Percentiles rank a stretch among this genome's conserved stretches.
Evolutionary conservation across 169 alveolate species (phyloP).

Genomic region (Plasmodium reichenowi): DNA sequence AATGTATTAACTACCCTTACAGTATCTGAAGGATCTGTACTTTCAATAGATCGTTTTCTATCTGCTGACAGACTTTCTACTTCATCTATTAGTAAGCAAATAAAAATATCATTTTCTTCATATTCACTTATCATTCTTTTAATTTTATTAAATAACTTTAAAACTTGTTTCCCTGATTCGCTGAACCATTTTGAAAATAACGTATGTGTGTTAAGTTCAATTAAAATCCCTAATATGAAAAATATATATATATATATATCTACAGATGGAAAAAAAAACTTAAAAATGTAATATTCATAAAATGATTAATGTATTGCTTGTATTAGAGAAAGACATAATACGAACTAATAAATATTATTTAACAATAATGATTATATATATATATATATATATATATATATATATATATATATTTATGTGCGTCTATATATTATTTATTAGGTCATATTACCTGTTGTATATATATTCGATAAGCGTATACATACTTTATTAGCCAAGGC

Average conservation of each 20-base stretch:
- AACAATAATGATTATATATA: constrained; percentile 3
- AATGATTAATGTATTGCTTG: too few species aligned
- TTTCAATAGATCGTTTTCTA: constrained; percentile 80
- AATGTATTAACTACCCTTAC: constrained; percentile 88
- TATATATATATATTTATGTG: neutral
- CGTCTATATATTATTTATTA: too few species aligned
- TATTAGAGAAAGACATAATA: neutral
- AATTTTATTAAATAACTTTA: constrained; percentile 81
- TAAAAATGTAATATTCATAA: neutral
- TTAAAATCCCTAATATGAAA: constrained; percentile 49
- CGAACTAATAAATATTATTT: neutral
- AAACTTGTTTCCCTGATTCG: constrained; percentile 88
- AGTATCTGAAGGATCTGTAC: constrained; percentile 88
- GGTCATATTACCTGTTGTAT: constrained; percentile 35
- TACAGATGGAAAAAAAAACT: neutral
- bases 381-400: constrained; percentile 9
- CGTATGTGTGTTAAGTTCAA: constrained; percentile 86
- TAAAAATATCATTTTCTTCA: constrained; percentile 80
- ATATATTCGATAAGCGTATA: constrained; percentile 75
- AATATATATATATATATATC: neutral
- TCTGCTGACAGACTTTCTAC: constrained; percentile 87
- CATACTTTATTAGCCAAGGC: constrained; percentile 82
- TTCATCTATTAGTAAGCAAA: constrained; percentile 84
- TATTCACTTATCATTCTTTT: constrained; percentile 75
- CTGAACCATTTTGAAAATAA: constrained; percentile 87